A percentile compares a stretch with the other conserved stretches of the same genome.
Evolutionary conservation across 306 rosid species (phyloP).

Genomic region (Castanopsis chinensis): DNA sequence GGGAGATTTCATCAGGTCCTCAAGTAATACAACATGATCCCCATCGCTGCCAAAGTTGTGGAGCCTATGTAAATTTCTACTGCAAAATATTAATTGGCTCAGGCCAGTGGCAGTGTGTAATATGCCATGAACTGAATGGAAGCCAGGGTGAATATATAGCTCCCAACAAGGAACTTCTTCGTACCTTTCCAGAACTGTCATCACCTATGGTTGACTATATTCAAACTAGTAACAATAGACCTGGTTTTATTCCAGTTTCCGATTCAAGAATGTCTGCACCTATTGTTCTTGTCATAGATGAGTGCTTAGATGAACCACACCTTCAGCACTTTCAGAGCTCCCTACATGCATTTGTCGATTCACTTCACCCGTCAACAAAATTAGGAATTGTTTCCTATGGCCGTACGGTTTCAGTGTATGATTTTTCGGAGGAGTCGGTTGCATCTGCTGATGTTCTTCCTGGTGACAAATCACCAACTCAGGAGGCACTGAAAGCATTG

Average conservation of each 20-base stretch:
- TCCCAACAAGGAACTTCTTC: slow-evolving; percentile 71
- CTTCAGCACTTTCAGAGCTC: slow-evolving; percentile 89
- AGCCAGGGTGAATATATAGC: slow-evolving; percentile 87
- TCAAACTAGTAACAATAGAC: slow-evolving; percentile 89
- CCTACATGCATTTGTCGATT: slow-evolving; percentile 93
- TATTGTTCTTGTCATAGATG: slow-evolving; percentile 85
- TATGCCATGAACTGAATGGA: slow-evolving; percentile 78
- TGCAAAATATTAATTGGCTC: slow-evolving; percentile 87
- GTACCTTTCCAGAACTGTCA: slow-evolving; percentile 80
- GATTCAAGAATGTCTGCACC: slow-evolving; percentile 95
- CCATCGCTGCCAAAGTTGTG: slow-evolving; percentile 92
- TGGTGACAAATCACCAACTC: slow-evolving; percentile 78
- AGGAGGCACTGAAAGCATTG: slow-evolving; percentile 69
- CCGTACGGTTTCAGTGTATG: slow-evolving; percentile 87
- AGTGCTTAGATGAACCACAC: slow-evolving; percentile 92
- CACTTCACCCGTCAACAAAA: slow-evolving; percentile 81
- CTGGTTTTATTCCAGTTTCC: slow-evolving; percentile 89
- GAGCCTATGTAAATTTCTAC: slow-evolving; percentile 85
- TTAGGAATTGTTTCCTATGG: slow-evolving; percentile 85
- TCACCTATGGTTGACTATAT: slow-evolving; percentile 83
- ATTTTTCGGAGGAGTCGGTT: slow-evolving; percentile 78
- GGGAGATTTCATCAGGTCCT: slow-evolving; percentile 74
- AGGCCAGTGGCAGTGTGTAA: slow-evolving; percentile 99
- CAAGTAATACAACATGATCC: slow-evolving; percentile 89
- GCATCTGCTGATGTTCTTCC: slow-evolving; percentile 99